phyloP scores from a whole-genome alignment of 345 rosid genomes.

The Lenwebbia sp. region DNA sequence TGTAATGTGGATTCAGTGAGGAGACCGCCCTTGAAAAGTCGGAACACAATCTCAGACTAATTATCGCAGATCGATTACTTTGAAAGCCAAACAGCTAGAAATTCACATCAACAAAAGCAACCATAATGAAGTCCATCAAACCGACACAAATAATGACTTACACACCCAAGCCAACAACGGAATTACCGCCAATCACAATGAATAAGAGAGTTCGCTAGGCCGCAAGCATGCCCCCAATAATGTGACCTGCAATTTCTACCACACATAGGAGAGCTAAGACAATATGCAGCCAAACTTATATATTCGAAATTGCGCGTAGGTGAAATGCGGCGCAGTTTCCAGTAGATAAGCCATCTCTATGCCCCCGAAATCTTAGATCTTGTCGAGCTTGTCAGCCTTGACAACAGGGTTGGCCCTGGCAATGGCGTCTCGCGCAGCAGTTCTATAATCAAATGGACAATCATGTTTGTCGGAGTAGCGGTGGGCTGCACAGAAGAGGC shows the following conservation, averaged over 20 bases:
- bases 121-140: neutral
- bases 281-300: slow-evolving; percentile 16
- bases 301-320: neutral
- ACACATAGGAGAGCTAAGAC: slow-evolving; percentile 12
- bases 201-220: slow-evolving; percentile 5
- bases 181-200: slow-evolving; percentile 14
- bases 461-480: slow-evolving; percentile 67
- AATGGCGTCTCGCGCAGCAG: slow-evolving; percentile 42
- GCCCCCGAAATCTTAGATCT: slow-evolving; percentile 21
- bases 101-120: neutral
- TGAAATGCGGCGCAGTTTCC: neutral
- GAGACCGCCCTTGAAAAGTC: neutral
- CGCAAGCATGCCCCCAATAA: slow-evolving; percentile 16
- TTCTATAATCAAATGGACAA: slow-evolving; percentile 55
- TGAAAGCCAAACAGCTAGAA: neutral
- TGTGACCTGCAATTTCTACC: slow-evolving; percentile 2
- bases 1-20: neutral
- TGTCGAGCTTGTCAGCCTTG: slow-evolving; percentile 58
- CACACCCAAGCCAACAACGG: slow-evolving; percentile 14
- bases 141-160: slow-evolving; percentile 21
- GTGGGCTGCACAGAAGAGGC: slow-evolving; percentile 50
- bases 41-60: neutral
- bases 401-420: slow-evolving; percentile 56
- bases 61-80: neutral
- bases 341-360: slow-evolving; percentile 3